A percentile compares a stretch with the other conserved stretches of the same genome.
Conservation (phyloP, 495 filamentous ascomycete species). For the Aspergillus sclerotioniger region DNA sequence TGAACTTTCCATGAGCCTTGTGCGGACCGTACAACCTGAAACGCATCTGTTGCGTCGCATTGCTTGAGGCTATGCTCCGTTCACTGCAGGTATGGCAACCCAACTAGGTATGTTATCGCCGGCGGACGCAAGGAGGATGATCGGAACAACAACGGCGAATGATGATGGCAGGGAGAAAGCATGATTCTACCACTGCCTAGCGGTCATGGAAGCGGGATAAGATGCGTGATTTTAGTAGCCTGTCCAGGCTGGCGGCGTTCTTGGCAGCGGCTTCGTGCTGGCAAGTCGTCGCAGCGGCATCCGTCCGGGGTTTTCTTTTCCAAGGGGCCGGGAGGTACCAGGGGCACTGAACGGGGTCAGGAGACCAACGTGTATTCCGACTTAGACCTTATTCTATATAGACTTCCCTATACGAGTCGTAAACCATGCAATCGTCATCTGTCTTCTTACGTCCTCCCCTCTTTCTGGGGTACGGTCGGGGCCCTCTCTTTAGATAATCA, state of each 20-base stretch:
- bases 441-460: not conserved
- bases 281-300: slow-evolving; percentile 3
- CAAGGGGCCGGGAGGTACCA: not conserved
- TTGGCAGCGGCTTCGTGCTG: slow-evolving; percentile 15
- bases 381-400: not conserved
- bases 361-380: not conserved
- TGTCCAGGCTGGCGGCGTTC: slow-evolving; percentile 13
- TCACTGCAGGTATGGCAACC: slow-evolving; percentile 5
- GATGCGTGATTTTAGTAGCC: slow-evolving; percentile 15
- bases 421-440: not conserved
- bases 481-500: not conserved
- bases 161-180: not conserved
- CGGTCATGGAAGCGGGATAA: not conserved
- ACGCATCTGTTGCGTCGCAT: not conserved
- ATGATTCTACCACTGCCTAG: not conserved
- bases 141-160: not conserved
- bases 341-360: not conserved
- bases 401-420: not conserved
- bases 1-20: slow-evolving; percentile 12
- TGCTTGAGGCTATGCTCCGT: not conserved
- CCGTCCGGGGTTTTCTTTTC: not conserved
- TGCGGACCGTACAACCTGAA: not conserved
- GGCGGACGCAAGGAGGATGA: not conserved
- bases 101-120: not conserved
- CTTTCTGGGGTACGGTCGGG: not conserved